Conservation (phyloP, 306 rosid species). For the Lupinus albus region DNA sequence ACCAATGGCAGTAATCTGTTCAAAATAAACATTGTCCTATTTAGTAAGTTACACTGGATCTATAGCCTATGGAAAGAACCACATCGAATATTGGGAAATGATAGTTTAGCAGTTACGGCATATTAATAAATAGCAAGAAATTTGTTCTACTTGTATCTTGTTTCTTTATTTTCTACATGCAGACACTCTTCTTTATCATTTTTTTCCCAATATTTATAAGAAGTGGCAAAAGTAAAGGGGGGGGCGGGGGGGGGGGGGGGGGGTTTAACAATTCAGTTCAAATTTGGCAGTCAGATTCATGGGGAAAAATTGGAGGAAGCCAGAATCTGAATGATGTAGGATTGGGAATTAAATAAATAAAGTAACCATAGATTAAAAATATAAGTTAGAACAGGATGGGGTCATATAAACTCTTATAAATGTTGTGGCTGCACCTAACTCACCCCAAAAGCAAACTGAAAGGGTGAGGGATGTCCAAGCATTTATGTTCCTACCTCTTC, state of each 20-base stretch:
- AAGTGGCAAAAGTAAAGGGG: background rate
- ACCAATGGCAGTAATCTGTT: slow-evolving; percentile 95
- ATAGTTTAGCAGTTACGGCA: background rate
- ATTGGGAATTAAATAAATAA: slow-evolving; percentile 7
- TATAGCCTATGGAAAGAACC: slow-evolving; percentile 11
- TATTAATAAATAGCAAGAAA: slow-evolving; percentile 7
- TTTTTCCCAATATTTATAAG: slow-evolving; percentile 24
- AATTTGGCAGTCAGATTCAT: slow-evolving; percentile 9
- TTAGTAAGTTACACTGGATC: slow-evolving; percentile 34
- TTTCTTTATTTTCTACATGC: slow-evolving; percentile 13
- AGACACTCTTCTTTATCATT: slow-evolving; percentile 5
- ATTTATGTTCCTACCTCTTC: too few species aligned
- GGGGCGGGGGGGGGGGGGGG: too few species aligned
- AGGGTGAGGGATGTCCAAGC: too few species aligned
- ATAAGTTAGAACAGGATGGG: background rate
- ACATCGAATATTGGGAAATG: slow-evolving; percentile 23
- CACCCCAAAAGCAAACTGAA: too few species aligned
- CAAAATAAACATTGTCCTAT: slow-evolving; percentile 39
- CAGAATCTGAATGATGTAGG: slow-evolving; percentile 12
- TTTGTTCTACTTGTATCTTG: slow-evolving; percentile 13
- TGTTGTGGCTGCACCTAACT: too few species aligned
- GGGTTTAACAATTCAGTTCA: too few species aligned
- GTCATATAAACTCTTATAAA: background rate
- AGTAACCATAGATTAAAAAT: slow-evolving; percentile 3
- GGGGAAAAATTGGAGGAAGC: background rate